Evolutionary conservation across 257 asterid genomes (phyloP).

Genomic region (Striga asiatica): DNA sequence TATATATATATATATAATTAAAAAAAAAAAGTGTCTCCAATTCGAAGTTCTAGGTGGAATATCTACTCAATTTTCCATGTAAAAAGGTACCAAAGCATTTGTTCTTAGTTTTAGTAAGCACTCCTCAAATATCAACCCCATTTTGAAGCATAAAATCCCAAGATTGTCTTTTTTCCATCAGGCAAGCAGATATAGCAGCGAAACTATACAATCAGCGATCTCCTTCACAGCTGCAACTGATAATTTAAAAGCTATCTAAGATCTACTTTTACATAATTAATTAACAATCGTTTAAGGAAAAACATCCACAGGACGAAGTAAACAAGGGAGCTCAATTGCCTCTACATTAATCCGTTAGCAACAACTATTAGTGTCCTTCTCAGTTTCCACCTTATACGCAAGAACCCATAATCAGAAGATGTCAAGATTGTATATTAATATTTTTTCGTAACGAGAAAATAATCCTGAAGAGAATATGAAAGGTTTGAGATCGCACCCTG

Average conservation of each 20-base stretch:
- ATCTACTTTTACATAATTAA: not conserved
- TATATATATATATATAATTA: too few species aligned
- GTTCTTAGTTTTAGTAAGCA: too few species aligned
- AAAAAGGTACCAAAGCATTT: too few species aligned
- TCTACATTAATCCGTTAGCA: not conserved
- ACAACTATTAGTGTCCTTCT: not conserved
- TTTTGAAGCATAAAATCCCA: not conserved
- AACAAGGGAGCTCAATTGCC: not conserved
- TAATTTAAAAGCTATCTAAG: not conserved
- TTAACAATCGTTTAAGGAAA: not conserved
- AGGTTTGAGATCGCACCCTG: conserved; percentile 53
- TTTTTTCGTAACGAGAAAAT: not conserved
- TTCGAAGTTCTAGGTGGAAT: too few species aligned
- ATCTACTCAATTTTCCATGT: too few species aligned
- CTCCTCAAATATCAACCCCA: not conserved
- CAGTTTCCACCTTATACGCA: not conserved
- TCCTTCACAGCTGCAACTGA: conserved; percentile 12
- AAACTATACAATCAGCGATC: not conserved
- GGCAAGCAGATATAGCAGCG: conserved; percentile 1
- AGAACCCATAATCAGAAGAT: conserved; percentile 9
- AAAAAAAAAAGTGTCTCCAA: too few species aligned
- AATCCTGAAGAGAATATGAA: not conserved
- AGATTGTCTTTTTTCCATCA: not conserved
- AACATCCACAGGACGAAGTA: not conserved
- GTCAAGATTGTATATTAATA: not conserved